phyloP scores from a whole-genome alignment of 495 filamentous ascomycete genomes.

The Xylaria longipes region DNA sequence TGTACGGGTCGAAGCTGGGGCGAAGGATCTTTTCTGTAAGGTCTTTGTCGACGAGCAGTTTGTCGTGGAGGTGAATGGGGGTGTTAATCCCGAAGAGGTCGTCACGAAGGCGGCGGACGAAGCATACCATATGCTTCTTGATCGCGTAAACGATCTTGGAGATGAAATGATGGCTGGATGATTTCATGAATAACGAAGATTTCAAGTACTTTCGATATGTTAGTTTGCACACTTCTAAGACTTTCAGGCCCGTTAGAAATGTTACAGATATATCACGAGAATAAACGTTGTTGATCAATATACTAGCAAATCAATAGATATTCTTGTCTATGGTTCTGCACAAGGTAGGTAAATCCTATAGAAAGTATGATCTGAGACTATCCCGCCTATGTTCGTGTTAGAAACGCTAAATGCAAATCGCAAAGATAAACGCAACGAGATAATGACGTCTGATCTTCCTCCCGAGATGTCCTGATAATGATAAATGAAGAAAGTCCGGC shows the following conservation, averaged over 20 bases:
- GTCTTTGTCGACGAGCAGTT: slow-evolving; percentile 57
- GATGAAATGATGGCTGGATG: background rate
- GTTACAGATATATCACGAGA: background rate
- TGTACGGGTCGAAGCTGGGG: slow-evolving; percentile 20
- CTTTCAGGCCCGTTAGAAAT: background rate
- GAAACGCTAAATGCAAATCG: background rate
- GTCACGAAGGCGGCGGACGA: slow-evolving; percentile 61
- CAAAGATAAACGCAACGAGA: background rate
- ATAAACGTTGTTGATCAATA: background rate
- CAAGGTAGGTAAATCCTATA: background rate
- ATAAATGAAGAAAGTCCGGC: background rate
- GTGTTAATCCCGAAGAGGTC: slow-evolving; percentile 60
- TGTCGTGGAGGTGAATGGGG: slow-evolving; percentile 55
- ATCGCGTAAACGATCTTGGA: background rate
- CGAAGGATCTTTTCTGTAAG: slow-evolving; percentile 51
- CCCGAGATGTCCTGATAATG: background rate
- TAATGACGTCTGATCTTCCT: background rate
- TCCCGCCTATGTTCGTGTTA: background rate
- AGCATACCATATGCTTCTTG: slow-evolving; percentile 42
- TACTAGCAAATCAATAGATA: background rate
- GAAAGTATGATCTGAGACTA: background rate
- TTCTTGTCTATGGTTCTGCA: background rate
- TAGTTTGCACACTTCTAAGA: background rate
- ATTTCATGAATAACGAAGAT: background rate
- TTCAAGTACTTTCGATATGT: background rate